phyloP scores from a whole-genome alignment of 768 basidiomycete genomes.

The Boletus rex-veris region DNA sequence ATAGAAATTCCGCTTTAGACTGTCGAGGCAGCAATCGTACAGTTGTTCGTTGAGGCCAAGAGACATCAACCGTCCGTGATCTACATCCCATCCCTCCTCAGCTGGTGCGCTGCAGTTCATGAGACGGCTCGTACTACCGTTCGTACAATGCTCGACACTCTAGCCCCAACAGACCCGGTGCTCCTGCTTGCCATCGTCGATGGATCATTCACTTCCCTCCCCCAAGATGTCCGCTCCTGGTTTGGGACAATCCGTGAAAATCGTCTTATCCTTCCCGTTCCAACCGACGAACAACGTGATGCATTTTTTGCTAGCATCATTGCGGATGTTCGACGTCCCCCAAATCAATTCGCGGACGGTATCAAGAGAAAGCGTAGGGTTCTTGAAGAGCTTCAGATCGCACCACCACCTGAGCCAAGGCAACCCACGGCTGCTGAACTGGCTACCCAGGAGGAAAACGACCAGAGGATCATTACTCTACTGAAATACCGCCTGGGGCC shows the following conservation, averaged over 20 bases:
- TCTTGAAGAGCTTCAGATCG: constrained; percentile 81
- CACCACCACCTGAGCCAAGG: constrained; percentile 85
- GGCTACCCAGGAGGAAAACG: constrained; percentile 76
- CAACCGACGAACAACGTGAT: constrained; percentile 53
- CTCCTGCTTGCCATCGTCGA: constrained; percentile 88
- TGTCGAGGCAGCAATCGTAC: constrained; percentile 87
- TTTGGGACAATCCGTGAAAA: constrained; percentile 79
- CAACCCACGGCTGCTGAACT: constrained; percentile 80
- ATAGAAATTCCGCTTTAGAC: constrained; percentile 47
- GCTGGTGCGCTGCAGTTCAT: constrained; percentile 82
- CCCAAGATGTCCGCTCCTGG: constrained; percentile 84
- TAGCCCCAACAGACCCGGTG: constrained; percentile 91
- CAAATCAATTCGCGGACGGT: constrained; percentile 87
- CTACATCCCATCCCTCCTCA: constrained; percentile 84
- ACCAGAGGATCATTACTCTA: constrained; percentile 71
- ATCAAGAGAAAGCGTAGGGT: constrained; percentile 78
- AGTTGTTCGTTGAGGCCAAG: constrained; percentile 95
- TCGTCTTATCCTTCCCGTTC: constrained; percentile 58
- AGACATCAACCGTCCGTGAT: constrained; percentile 94
- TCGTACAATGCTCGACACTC: constrained; percentile 85
- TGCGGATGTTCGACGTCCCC: constrained; percentile 66
- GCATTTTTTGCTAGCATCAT: constrained; percentile 78
- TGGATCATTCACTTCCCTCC: constrained; percentile 63
- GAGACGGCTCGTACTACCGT: constrained; percentile 84
- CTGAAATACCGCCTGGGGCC: constrained; percentile 90